These are phyloP conservation scores for Arabidopsis thaliana DNA, from an alignment of 345 rosid species.

Conservation along the genomic window DNA sequence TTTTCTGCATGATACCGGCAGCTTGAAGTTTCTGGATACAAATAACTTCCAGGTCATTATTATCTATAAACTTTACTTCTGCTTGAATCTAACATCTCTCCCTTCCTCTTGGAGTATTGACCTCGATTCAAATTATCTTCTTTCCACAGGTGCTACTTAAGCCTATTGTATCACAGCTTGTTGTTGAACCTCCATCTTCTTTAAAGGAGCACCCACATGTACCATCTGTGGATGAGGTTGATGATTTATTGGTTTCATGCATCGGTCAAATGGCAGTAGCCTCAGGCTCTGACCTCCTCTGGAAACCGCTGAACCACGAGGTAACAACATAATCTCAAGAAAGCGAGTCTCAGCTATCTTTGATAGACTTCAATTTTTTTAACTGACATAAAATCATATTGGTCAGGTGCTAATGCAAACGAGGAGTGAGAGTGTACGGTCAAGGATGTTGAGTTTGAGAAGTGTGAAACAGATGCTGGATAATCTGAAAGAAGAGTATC, in stretches of 20 bases:
- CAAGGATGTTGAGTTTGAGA: conserved; percentile 79
- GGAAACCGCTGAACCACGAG: conserved; percentile 96
- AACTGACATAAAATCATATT: background rate
- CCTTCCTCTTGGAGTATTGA: background rate
- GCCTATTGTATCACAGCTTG: conserved; percentile 81
- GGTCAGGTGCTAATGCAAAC: conserved; percentile 90
- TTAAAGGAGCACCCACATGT: conserved; percentile 60
- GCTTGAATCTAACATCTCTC: conserved; percentile 6
- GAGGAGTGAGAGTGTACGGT: conserved; percentile 77
- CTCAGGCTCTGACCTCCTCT: conserved; percentile 85
- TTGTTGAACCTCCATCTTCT: conserved; percentile 63
- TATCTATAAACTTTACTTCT: background rate
- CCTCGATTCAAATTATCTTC: conserved; percentile 1
- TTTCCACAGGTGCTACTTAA: conserved; percentile 72
- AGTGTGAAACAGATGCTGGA: conserved; percentile 72
- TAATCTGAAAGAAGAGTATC: conserved; percentile 84
- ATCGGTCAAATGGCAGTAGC: conserved; percentile 95
- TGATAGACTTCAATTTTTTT: background rate
- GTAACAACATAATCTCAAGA: conserved; percentile 44
- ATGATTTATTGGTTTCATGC: conserved; percentile 71
- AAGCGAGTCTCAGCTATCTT: background rate
- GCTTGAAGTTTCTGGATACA: conserved; percentile 77
- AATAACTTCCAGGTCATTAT: conserved; percentile 75
- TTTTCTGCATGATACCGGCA: conserved; percentile 79
- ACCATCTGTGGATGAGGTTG: conserved; percentile 76